A percentile compares a stretch with the other conserved stretches of the same genome.
Conservation (phyloP, 2,329 filamentous ascomycete genomes). For the Beauveria sp. region DNA sequence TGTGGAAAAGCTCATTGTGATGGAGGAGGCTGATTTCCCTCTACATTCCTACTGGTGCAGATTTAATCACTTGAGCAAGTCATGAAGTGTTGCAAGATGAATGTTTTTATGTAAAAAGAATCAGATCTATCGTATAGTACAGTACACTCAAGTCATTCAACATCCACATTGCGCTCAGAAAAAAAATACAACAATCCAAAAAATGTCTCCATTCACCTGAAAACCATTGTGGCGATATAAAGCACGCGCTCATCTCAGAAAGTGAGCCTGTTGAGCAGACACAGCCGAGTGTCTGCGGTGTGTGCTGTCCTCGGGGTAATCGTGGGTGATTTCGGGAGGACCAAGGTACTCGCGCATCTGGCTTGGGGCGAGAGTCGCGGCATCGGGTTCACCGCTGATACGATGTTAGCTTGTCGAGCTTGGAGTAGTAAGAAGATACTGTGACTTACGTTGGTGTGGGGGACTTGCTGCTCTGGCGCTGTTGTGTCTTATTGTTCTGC, state of each 20-base stretch:
- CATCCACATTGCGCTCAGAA: not conserved
- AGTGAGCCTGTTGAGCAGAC: conserved; percentile 7
- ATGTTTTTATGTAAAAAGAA: not conserved
- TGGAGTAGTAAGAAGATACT: not conserved
- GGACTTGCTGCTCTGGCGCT: not conserved
- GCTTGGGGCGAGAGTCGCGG: not conserved
- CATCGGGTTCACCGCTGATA: not conserved
- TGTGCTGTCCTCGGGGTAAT: conserved; percentile 12
- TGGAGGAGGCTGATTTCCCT: not conserved
- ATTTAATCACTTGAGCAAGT: not conserved
- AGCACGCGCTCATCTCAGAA: not conserved
- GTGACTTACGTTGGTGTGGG: not conserved
- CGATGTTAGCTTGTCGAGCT: not conserved
- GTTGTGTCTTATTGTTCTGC: not conserved
- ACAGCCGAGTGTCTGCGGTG: conserved; percentile 8
- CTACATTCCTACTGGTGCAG: not conserved
- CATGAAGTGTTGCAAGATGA: not conserved
- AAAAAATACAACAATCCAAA: not conserved
- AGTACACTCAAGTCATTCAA: not conserved
- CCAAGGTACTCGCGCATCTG: conserved; percentile 9
- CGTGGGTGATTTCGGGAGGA: conserved; percentile 10
- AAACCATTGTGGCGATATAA: not conserved
- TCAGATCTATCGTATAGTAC: not conserved
- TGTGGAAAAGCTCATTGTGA: conserved; percentile 10
- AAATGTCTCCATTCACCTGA: rapidly evolving